phyloP scores from a whole-genome alignment of 169 alveolate species.

The Eimeria sp. region DNA sequence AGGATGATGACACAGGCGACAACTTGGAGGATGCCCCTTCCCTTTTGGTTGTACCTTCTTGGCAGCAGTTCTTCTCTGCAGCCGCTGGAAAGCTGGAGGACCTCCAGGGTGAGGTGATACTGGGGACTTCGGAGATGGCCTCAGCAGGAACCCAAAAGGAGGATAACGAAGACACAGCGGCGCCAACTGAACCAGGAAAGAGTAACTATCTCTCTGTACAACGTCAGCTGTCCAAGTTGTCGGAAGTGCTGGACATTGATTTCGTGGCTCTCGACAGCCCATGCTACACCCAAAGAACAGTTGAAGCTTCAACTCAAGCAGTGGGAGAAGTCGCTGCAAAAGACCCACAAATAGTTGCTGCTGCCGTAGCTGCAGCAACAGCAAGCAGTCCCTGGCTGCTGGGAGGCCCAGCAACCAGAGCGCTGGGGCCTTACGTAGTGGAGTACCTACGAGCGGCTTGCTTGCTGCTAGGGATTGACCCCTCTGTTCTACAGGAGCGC shows the following conservation, averaged over 20 bases:
- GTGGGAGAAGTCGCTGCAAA: neutral
- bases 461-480: slow-evolving; percentile 34
- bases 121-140: neutral
- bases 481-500: slow-evolving; percentile 7
- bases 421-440: slow-evolving; percentile 37
- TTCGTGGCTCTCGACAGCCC: slow-evolving; percentile 54
- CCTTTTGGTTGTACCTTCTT: slow-evolving; percentile 40
- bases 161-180: neutral
- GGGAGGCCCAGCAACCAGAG: neutral
- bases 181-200: neutral
- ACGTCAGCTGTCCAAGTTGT: slow-evolving; percentile 19
- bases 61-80: slow-evolving; percentile 54
- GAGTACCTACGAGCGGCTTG: slow-evolving; percentile 53
- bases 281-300: neutral
- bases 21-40: slow-evolving; percentile 7
- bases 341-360: neutral
- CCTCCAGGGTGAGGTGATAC: neutral
- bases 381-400: slow-evolving; percentile 71
- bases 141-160: neutral
- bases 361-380: slow-evolving; percentile 22
- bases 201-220: slow-evolving; percentile 8
- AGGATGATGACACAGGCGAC: neutral
- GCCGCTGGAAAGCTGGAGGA: slow-evolving; percentile 24
- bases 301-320: neutral
- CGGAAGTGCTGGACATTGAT: slow-evolving; percentile 19